Evolutionary conservation across 192 early-diverging fungal species (phyloP).

Genomic region (Coemansia sp.): DNA sequence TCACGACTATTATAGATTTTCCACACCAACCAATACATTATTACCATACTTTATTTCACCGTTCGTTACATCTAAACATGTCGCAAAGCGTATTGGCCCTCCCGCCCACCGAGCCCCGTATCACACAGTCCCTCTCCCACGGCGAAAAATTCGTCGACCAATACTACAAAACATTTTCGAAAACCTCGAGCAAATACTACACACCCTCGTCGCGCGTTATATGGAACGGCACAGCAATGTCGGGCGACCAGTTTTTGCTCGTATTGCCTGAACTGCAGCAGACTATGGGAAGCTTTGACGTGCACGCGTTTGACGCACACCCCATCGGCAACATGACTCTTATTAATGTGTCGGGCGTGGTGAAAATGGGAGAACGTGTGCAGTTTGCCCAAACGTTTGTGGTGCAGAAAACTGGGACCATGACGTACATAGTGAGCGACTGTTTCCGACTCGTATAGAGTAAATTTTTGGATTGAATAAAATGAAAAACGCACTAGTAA

Average conservation of each 20-base stretch:
- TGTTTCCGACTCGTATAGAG: constrained; percentile 42
- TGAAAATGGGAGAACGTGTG: constrained; percentile 9
- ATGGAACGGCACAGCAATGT: constrained; percentile 37
- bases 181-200: constrained; percentile 28
- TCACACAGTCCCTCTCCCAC: background rate
- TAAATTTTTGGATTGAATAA: background rate
- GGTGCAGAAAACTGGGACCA: constrained; percentile 5
- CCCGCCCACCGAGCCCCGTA: background rate
- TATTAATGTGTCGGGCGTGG: constrained; percentile 18
- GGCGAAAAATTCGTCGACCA: constrained; percentile 36
- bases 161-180: constrained; percentile 25
- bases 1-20: background rate
- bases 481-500: constrained; percentile 1
- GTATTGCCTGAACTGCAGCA: constrained; percentile 21
- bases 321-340: constrained; percentile 12
- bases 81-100: background rate
- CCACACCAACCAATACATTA: background rate
- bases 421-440: constrained; percentile 40
- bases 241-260: constrained; percentile 25
- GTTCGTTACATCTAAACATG: too few relatives aligned
- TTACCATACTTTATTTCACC: background rate
- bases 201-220: constrained; percentile 24
- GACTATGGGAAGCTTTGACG: constrained; percentile 10
- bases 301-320: constrained; percentile 24
- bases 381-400: constrained; percentile 47